These are phyloP conservation scores for Hura crepitans DNA, from an alignment of 441 rosid genomes.

Conservation along the genomic window DNA sequence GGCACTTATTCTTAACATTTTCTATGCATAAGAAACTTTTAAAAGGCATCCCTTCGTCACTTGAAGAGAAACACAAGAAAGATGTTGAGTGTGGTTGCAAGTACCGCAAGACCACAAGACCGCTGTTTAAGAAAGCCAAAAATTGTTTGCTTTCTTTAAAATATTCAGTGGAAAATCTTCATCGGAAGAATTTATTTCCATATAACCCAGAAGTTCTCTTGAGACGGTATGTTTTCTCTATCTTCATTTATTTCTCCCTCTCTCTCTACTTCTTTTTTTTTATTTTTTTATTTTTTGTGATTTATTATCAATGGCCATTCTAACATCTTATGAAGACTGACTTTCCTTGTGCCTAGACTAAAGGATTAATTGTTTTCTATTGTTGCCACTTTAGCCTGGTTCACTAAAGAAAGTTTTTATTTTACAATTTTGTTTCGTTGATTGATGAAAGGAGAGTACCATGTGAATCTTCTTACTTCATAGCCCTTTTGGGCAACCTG, in stretches of 20 bases:
- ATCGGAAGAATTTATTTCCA: conserved; percentile 64
- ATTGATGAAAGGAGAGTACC: neutral
- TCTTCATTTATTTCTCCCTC: neutral
- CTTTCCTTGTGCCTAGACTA: neutral
- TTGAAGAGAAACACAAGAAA: conserved; percentile 20
- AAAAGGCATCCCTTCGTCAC: conserved; percentile 17
- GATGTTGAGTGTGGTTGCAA: conserved; percentile 13
- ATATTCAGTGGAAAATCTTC: conserved; percentile 59
- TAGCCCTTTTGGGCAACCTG: neutral
- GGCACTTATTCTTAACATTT: conserved; percentile 54
- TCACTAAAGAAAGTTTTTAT: neutral
- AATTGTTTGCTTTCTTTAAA: conserved; percentile 72
- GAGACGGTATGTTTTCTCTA: conserved; percentile 49
- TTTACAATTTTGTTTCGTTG: neutral
- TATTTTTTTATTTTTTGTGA: too few relatives aligned
- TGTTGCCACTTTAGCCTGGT: neutral
- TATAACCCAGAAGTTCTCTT: conserved; percentile 78
- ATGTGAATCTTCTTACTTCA: neutral
- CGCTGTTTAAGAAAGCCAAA: conserved; percentile 49
- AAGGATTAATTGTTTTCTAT: neutral
- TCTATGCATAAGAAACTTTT: conserved; percentile 27
- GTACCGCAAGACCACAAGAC: conserved; percentile 20
- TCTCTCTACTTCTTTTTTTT: too few relatives aligned
- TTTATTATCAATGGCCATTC: neutral
- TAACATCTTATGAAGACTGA: neutral